phyloP scores from a whole-genome alignment of 1,284 basidiomycete species.

The Ceratobasidium sp. region DNA sequence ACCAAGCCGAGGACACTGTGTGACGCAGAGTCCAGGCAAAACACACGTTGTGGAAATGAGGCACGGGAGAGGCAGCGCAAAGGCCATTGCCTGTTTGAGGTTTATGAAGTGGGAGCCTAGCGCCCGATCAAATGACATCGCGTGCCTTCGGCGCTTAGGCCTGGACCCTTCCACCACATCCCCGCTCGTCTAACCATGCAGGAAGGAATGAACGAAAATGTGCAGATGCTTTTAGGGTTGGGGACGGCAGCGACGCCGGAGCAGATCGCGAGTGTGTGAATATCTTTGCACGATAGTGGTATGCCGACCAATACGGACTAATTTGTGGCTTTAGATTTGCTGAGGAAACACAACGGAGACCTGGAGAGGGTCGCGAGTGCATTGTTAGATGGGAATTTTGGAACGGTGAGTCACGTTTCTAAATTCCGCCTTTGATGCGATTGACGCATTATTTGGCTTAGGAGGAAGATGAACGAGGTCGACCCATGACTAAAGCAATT shows the following conservation, averaged over 20 bases:
- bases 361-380: constrained; percentile 32
- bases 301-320: background rate
- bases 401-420: background rate
- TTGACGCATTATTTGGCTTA: background rate
- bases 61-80: background rate
- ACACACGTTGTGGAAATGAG: background rate
- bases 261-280: constrained; percentile 32
- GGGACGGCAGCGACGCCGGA: constrained; percentile 11
- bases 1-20: background rate
- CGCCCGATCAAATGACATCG: constrained; percentile 16
- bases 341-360: constrained; percentile 37
- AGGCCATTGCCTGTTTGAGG: constrained; percentile 4
- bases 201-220: constrained; percentile 2
- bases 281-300: background rate
- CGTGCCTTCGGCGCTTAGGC: background rate
- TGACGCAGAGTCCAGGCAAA: background rate
- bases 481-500: constrained; percentile 1
- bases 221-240: background rate
- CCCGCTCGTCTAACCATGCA: background rate
- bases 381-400: constrained; percentile 31
- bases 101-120: constrained; percentile 13
- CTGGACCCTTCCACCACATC: background rate
- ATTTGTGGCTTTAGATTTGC: constrained; percentile 19
- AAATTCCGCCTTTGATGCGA: background rate
- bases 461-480: constrained; percentile 8